A percentile compares a stretch with the other conserved stretches of the same genome.
Conservation (phyloP, 768 basidiomycete genomes). For the Suillus alpinus region DNA sequence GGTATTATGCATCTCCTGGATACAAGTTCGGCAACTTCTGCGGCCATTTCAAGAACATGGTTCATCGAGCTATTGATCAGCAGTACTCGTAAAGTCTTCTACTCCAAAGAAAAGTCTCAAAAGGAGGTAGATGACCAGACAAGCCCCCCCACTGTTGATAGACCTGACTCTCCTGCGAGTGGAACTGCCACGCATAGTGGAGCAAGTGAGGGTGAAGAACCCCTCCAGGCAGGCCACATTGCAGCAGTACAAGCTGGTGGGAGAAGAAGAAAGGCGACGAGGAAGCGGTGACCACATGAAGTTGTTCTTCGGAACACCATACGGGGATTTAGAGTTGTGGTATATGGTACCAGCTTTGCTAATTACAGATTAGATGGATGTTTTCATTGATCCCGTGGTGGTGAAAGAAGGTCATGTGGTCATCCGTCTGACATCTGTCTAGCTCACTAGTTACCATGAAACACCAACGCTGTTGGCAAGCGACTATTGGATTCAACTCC, state of each 20-base stretch:
- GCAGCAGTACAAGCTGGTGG: conserved; percentile 58
- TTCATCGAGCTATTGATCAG: conserved; percentile 46
- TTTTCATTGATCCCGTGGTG: neutral
- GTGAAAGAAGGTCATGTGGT: neutral
- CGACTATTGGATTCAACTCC: neutral
- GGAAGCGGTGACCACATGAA: conserved; percentile 39
- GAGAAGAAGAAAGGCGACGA: conserved; percentile 58
- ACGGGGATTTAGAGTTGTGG: neutral
- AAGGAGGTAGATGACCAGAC: conserved; percentile 23
- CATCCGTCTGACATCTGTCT: neutral
- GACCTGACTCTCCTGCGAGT: conserved; percentile 44
- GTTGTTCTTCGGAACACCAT: neutral
- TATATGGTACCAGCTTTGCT: neutral
- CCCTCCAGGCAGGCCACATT: conserved; percentile 27
- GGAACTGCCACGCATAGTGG: conserved; percentile 39
- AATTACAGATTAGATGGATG: neutral
- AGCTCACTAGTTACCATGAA: neutral
- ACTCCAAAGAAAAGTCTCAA: conserved; percentile 23
- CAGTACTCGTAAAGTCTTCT: conserved; percentile 3
- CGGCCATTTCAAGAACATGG: conserved; percentile 70
- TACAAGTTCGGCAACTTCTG: conserved; percentile 51
- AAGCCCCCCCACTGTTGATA: conserved; percentile 31
- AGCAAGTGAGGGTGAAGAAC: conserved; percentile 18
- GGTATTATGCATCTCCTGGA: conserved; percentile 60
- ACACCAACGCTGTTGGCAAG: neutral